These are phyloP conservation scores for Groenewaldozyma tartarivorans DNA, from an alignment of 805 yeast species.

Conservation along the genomic window DNA sequence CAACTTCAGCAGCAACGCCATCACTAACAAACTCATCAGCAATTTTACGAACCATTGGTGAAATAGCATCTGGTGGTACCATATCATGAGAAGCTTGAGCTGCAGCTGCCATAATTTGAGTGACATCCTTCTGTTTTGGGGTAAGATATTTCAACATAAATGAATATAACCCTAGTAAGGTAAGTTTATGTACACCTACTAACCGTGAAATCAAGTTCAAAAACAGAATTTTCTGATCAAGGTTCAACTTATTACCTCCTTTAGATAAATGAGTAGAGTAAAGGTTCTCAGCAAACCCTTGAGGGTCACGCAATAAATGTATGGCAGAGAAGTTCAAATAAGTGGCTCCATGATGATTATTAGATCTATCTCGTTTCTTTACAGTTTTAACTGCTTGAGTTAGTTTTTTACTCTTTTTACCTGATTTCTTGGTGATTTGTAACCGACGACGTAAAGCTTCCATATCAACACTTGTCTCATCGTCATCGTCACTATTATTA, in stretches of 20 bases:
- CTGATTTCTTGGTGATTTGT: slow-evolving; percentile 72
- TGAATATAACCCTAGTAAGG: slow-evolving; percentile 82
- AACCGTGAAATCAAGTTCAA: slow-evolving; percentile 82
- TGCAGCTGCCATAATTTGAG: slow-evolving; percentile 93
- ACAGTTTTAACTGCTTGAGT: slow-evolving; percentile 62
- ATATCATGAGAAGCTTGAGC: slow-evolving; percentile 96
- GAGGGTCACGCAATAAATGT: slow-evolving; percentile 92
- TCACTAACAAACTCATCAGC: slow-evolving; percentile 98
- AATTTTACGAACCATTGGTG: slow-evolving; percentile 74
- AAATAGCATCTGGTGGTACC: slow-evolving; percentile 90
- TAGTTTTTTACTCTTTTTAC: slow-evolving; percentile 71
- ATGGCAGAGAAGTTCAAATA: slow-evolving; percentile 90
- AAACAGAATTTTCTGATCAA: slow-evolving; percentile 83
- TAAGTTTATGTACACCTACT: slow-evolving; percentile 90
- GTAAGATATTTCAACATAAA: slow-evolving; percentile 82
- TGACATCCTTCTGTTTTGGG: slow-evolving; percentile 89
- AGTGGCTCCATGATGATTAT: slow-evolving; percentile 46
- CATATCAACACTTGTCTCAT: slow-evolving; percentile 42
- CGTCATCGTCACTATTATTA: slow-evolving; percentile 61
- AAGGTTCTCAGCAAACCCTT: slow-evolving; percentile 86
- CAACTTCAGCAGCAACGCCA: slow-evolving; percentile 97
- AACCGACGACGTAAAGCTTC: slow-evolving; percentile 67
- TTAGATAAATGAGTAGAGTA: slow-evolving; percentile 64
- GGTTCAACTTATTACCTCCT: slow-evolving; percentile 56
- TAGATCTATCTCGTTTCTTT: slow-evolving; percentile 46